These are phyloP conservation scores for Harrya chromipes DNA, from an alignment of 768 basidiomycete species.

Conservation along the genomic window DNA sequence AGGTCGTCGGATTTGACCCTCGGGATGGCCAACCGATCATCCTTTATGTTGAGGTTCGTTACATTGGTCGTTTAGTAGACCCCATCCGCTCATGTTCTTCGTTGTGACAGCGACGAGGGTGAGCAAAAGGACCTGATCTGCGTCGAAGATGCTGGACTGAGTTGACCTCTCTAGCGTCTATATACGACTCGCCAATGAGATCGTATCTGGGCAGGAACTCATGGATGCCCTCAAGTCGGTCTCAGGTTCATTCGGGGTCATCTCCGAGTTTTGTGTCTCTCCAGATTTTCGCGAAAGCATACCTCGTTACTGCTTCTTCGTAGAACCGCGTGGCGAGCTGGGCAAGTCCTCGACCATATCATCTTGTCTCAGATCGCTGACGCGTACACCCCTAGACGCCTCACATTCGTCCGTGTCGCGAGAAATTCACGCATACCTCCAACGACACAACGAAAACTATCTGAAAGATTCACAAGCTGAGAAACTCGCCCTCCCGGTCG, in stretches of 20 bases:
- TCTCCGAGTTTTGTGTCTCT: conserved; percentile 23
- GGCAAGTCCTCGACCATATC: conserved; percentile 1
- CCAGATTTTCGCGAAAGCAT: conserved; percentile 16
- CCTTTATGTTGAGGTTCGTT: conserved; percentile 22
- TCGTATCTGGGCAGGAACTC: conserved; percentile 22
- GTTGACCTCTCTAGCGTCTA: background rate
- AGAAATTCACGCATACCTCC: conserved; percentile 7
- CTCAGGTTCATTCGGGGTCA: conserved; percentile 12
- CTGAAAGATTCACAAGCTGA: conserved; percentile 5
- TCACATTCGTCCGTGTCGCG: conserved; percentile 2
- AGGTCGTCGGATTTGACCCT: conserved; percentile 22
- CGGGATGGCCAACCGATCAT: conserved; percentile 20
- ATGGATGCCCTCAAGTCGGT: conserved; percentile 12
- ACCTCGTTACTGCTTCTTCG: conserved; percentile 20
- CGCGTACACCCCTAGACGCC: background rate
- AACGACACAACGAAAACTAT: conserved; percentile 16
- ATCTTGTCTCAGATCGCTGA: background rate
- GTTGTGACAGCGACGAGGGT: conserved; percentile 18
- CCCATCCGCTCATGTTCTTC: background rate
- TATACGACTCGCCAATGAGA: conserved; percentile 23
- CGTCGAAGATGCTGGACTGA: background rate
- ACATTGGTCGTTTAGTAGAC: background rate
- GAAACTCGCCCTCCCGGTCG: conserved; percentile 8
- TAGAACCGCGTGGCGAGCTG: conserved; percentile 10
- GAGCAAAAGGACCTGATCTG: background rate